Percentiles rank a stretch among this genome's conserved stretches.
phyloP scores from a whole-genome alignment of 495 filamentous ascomycete genomes.

The Tuber aestivum region DNA sequence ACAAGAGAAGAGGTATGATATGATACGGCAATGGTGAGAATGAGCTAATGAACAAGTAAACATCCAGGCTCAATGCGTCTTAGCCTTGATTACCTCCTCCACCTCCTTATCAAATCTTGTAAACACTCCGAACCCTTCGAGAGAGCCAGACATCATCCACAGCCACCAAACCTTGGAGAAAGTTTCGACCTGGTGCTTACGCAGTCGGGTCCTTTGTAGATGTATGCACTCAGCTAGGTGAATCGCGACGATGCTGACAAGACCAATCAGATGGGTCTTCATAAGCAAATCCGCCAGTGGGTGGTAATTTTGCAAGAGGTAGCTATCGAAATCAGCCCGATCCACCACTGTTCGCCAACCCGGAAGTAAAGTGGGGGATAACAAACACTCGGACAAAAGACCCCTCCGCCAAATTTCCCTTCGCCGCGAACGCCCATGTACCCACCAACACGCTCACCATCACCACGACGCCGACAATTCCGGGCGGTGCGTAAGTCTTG shows the following conservation, averaged over 20 bases:
- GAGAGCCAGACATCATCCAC: constrained; percentile 55
- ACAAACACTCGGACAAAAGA: constrained; percentile 39
- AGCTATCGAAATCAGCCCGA: constrained; percentile 45
- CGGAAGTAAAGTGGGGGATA: too few relatives aligned
- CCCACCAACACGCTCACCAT: constrained; percentile 47
- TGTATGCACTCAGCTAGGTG: constrained; percentile 53
- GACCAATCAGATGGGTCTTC: constrained; percentile 44
- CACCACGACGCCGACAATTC: constrained; percentile 43
- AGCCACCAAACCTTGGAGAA: constrained; percentile 54
- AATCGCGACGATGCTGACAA: constrained; percentile 48
- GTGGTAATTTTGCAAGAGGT: constrained; percentile 43
- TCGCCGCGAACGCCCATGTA: constrained; percentile 48
- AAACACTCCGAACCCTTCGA: constrained; percentile 57
- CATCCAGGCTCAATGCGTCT: constrained; percentile 43
- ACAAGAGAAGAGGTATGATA: not conserved
- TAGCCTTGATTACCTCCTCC: constrained; percentile 45
- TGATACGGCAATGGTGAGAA: not conserved
- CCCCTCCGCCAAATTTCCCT: constrained; percentile 53
- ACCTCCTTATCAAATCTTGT: constrained; percentile 55
- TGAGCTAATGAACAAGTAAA: constrained; percentile 4
- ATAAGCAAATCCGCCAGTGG: constrained; percentile 49
- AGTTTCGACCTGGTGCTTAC: constrained; percentile 53
- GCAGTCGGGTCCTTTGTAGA: constrained; percentile 51
- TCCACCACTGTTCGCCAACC: not conserved
- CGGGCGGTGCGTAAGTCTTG: constrained; percentile 52